phyloP scores from a whole-genome alignment of 2,329 filamentous ascomycete genomes.

The Calonectria naviculata region DNA sequence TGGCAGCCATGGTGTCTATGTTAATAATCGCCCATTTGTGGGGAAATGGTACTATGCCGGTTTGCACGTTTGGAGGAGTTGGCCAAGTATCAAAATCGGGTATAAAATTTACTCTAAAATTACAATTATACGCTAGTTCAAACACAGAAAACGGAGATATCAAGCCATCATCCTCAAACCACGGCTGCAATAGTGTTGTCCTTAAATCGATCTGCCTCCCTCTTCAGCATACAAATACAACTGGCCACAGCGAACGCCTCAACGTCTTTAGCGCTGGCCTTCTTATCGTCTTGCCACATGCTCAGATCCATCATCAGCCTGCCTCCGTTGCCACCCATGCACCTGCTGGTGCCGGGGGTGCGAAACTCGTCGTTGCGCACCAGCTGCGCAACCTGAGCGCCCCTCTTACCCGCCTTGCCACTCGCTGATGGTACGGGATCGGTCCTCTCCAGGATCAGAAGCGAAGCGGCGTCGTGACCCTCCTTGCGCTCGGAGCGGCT shows the following conservation, averaged over 20 bases:
- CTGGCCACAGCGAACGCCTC: constrained; percentile 36
- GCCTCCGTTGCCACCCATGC: constrained; percentile 35
- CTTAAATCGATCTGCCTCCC: constrained; percentile 34
- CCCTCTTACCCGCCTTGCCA: constrained; percentile 2
- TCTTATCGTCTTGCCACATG: constrained; percentile 28
- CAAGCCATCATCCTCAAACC: not conserved
- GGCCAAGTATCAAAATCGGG: too few relatives aligned
- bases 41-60: too few relatives aligned
- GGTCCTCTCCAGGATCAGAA: constrained; percentile 30
- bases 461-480: constrained; percentile 24
- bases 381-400: constrained; percentile 28
- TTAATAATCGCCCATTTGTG: too few relatives aligned
- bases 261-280: constrained; percentile 3
- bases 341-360: constrained; percentile 28
- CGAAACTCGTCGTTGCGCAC: constrained; percentile 32
- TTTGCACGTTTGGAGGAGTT: too few relatives aligned
- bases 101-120: too few relatives aligned
- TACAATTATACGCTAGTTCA: too few relatives aligned
- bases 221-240: constrained; percentile 37
- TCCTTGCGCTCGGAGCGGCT: constrained; percentile 19
- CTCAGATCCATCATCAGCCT: constrained; percentile 35
- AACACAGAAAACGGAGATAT: too few relatives aligned
- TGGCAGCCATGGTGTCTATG: too few relatives aligned
- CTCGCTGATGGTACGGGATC: not conserved
- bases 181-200: constrained; percentile 31